Percentiles rank a stretch among this genome's conserved stretches.
Conservation (phyloP, 306 rosid species). For the Ochetophila trinervis region DNA sequence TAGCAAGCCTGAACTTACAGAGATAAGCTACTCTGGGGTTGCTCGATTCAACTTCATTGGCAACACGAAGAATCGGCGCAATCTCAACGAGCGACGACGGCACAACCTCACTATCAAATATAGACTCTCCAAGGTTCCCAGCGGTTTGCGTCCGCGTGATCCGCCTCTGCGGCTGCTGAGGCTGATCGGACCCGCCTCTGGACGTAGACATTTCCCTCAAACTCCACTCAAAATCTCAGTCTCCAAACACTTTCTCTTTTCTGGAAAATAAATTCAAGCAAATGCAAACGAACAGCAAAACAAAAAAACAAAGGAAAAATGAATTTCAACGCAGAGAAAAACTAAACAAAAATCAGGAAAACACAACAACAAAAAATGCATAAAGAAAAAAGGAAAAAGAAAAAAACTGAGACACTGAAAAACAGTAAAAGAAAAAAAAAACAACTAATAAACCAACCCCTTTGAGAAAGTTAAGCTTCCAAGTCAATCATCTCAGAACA, state of each 20-base stretch:
- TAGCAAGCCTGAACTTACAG: slow-evolving; percentile 44
- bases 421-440: neutral
- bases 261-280: neutral
- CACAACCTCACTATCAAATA: slow-evolving; percentile 84
- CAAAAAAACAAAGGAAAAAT: neutral
- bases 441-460: slow-evolving; percentile 21
- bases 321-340: neutral
- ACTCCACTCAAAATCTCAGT: slow-evolving; percentile 25
- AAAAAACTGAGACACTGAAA: neutral
- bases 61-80: slow-evolving; percentile 96
- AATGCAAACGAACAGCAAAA: neutral
- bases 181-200: slow-evolving; percentile 59
- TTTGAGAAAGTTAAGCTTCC: slow-evolving; percentile 1
- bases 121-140: slow-evolving; percentile 85
- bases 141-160: slow-evolving; percentile 85
- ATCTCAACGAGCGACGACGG: slow-evolving; percentile 92
- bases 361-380: neutral
- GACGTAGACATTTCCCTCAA: slow-evolving; percentile 50
- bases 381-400: neutral
- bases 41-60: slow-evolving; percentile 89
- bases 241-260: slow-evolving; percentile 4
- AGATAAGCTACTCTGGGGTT: slow-evolving; percentile 96
- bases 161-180: slow-evolving; percentile 67
- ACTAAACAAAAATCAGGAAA: neutral
- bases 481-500: slow-evolving; percentile 17